Percentiles rank a stretch among this genome's conserved stretches.
These are phyloP conservation scores for Phytopythium boreale DNA, from an alignment of 352 stramenopile species.

Conservation along the genomic window DNA sequence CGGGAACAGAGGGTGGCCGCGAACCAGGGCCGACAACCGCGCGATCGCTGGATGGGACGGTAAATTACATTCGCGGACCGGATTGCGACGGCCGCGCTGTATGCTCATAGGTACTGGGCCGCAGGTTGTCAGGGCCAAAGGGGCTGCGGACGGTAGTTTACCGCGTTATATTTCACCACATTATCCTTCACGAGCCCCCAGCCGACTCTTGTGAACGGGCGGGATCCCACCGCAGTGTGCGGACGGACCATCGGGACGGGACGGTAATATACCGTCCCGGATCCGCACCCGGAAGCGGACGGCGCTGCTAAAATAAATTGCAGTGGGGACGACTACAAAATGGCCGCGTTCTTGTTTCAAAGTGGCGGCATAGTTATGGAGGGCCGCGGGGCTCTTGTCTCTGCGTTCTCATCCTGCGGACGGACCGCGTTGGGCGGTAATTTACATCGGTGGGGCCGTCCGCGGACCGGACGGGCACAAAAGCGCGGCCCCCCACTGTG, in stretches of 20 bases:
- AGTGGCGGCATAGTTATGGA: too few relatives aligned
- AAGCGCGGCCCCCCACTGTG: too few relatives aligned
- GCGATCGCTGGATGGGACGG: not conserved
- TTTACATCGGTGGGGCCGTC: too few relatives aligned
- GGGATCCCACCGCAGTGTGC: too few relatives aligned
- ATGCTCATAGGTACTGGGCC: not conserved
- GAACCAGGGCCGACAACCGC: not conserved
- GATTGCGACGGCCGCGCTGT: not conserved
- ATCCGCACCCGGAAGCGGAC: too few relatives aligned
- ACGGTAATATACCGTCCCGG: not conserved
- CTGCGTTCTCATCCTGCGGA: too few relatives aligned
- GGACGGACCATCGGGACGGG: not conserved
- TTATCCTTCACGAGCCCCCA: not conserved
- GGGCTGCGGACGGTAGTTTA: not conserved
- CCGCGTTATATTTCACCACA: too few relatives aligned
- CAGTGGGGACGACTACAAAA: not conserved
- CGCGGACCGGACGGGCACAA: not conserved
- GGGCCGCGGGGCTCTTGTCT: too few relatives aligned
- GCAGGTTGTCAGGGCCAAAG: too few relatives aligned
- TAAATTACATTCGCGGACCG: not conserved
- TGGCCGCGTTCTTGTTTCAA: too few relatives aligned
- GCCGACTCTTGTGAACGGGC: not conserved
- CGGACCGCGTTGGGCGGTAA: too few relatives aligned
- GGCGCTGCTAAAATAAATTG: too few relatives aligned
- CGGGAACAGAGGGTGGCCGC: not conserved